Evolutionary conservation across 495 filamentous ascomycete species (phyloP), one percentile per base, ranked within the genome.

Genomic region (Podospora sp.): DNA sequence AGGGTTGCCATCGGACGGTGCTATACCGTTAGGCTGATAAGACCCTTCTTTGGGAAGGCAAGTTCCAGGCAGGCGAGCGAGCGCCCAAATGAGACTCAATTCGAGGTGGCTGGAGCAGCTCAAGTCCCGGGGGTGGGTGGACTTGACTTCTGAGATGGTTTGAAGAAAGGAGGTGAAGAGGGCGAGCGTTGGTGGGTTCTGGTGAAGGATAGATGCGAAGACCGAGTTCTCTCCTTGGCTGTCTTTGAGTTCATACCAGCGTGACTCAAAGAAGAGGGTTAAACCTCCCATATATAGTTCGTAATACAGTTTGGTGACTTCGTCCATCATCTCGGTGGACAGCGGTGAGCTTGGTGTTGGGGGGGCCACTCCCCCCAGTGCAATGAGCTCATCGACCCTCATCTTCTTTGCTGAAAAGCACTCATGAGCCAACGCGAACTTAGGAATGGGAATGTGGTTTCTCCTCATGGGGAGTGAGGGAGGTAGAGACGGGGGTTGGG

Each of bases 211-310:
- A 7, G 75, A 25, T 11, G 61, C 35, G n/a, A 71, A 49, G 16
- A 66, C 65, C 24, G 63, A 65, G 2, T 73, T 36, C 0, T 61
- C 58, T 21, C 75, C 69, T 58, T 60, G 72, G 57, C 72, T 40
- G 78, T 87, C 73, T 78, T 84, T 73, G 78, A 83, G 61, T 60
- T 83, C 78, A 75, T 90, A 97, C 92, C 92, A 97, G 33, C 83
- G 83, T n/a, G 92, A 90, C 70, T 97, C 93, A 63, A 97, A 85
- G 66, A 96, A 89, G 63, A 86, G 86, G 71, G 92, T 87, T 40
- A 97, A 87, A 25, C 90, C 92, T 1, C 86, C 85, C 20, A 87
- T 87, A 74, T 95, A 97, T 60, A 91, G 87, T 55, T 89, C 88
- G 65, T 86, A 81, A 77, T 91, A 96, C 12, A 95, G 82, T 65